Base-by-base conservation (phyloP, 768 basidiomycete species). In the Russula emetica region DNA sequence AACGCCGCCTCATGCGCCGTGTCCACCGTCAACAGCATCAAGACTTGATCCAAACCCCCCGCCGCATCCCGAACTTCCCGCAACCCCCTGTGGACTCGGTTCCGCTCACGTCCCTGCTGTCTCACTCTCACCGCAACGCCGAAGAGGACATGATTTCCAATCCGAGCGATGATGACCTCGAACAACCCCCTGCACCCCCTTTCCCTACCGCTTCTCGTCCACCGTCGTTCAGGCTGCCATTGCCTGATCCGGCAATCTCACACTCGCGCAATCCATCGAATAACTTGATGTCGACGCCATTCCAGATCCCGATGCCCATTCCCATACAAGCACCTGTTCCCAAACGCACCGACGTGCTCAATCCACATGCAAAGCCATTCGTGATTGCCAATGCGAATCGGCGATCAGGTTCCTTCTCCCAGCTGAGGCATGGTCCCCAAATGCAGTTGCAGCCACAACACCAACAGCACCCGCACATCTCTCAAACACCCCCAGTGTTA, bases 321-420 rank as follows among this genome's bases (percentile, higher is more conserved):
- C 67, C 57, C 14, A 55, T 62, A 54, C 60, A 61, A 58, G 56
- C 67, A 3, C 59, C 70, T 49, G 44, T 66, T 44, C 66, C 58
- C 42, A 64, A 68, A 55, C 60, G 72, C 20, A 65, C 63, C 0
- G 73, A 74, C 63, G 47, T 81, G 2, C 79, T 92, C 55, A 94
- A 94, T 71, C 92, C 92, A 0, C 79, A 83, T 55, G 92, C 92
- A 7, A 90, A 90, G 71, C 90, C 92, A 0, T 94, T 94, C 67
- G 85, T 92, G 10, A 93, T 93, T 72, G 64, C 59, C 32, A 89
- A 88, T 58, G 64, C 75, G 38, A 73, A 70, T 45, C 75, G 72
- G 61, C 70, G 68, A 24, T 76, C 76, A 42, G 74, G 71, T 36
- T 76, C 78, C 18, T 75, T 73, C 65, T 73, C 73, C 54, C 50